These are phyloP conservation scores for Mycotypha africana DNA, from an alignment of 371 early-diverging fungal species.

Conservation along the genomic window DNA sequence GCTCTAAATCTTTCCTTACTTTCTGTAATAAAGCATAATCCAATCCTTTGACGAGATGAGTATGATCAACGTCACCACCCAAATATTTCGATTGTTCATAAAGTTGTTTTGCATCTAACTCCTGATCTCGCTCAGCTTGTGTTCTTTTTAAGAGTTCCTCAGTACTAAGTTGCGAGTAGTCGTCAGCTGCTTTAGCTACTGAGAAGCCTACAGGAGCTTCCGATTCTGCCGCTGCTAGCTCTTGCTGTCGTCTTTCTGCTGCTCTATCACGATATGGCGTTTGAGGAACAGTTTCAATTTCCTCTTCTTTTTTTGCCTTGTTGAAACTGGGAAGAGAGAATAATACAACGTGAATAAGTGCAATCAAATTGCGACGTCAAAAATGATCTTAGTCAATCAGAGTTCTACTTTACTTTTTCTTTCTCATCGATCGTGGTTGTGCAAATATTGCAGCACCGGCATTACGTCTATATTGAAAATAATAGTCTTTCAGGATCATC, in stretches of 20 bases:
- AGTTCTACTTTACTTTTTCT: constrained; percentile 40
- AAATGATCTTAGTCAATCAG: neutral
- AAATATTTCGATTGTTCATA: constrained; percentile 85
- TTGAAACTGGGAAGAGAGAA: constrained; percentile 4
- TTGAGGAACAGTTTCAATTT: constrained; percentile 4
- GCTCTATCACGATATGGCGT: constrained; percentile 80
- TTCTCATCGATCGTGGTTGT: constrained; percentile 35
- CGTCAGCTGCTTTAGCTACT: constrained; percentile 21
- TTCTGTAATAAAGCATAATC: constrained; percentile 77
- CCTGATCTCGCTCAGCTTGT: constrained; percentile 21
- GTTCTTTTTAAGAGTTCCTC: constrained; percentile 24
- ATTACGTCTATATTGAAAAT: constrained; percentile 22
- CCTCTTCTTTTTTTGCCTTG: constrained; percentile 8
- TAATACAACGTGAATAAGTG: too few species aligned
- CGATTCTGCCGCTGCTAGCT: constrained; percentile 30
- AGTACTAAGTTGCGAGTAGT: constrained; percentile 13
- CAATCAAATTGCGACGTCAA: too few species aligned
- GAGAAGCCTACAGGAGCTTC: too few species aligned
- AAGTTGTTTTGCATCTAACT: constrained; percentile 42
- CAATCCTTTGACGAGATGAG: constrained; percentile 90
- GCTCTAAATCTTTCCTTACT: constrained; percentile 41
- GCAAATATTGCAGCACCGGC: constrained; percentile 41
- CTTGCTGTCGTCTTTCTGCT: constrained; percentile 76
- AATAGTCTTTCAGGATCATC: neutral
- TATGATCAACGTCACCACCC: constrained; percentile 83